phyloP scores from a whole-genome alignment of 306 rosid genomes.

The Hippophae rhamnoides region DNA sequence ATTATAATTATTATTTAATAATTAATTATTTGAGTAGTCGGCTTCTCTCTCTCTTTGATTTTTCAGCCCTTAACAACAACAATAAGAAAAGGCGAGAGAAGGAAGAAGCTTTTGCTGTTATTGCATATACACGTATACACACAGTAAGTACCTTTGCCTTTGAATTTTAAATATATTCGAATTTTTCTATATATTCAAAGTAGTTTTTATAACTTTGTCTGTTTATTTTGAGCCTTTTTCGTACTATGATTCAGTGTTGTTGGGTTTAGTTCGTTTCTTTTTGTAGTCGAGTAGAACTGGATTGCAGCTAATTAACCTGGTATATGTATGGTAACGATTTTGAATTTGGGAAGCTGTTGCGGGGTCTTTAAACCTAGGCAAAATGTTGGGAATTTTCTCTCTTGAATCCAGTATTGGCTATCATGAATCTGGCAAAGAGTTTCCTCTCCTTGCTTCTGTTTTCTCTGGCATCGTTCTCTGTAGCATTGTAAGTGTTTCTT shows the following conservation, averaged over 20 bases:
- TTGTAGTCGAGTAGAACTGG: no score
- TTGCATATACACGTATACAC: background rate
- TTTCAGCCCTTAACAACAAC: constrained; percentile 4
- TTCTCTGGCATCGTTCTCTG: constrained; percentile 54
- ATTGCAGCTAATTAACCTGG: no score
- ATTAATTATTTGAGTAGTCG: background rate
- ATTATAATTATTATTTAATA: background rate
- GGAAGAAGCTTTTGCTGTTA: background rate
- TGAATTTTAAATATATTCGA: background rate
- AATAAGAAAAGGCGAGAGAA: background rate
- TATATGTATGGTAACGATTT: background rate
- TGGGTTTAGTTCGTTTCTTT: no score
- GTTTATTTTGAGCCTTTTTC: background rate
- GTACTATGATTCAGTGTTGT: background rate
- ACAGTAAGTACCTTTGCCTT: background rate
- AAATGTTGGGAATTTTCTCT: constrained; percentile 34
- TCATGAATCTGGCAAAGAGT: constrained; percentile 36
- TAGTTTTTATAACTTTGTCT: background rate
- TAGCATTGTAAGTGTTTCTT: constrained; percentile 49
- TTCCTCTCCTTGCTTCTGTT: constrained; percentile 52
- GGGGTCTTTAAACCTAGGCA: constrained; percentile 5
- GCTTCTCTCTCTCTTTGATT: background rate
- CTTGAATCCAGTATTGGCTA: constrained; percentile 22
- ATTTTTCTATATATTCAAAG: background rate
- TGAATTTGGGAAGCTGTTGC: constrained; percentile 3